Conservation (phyloP, 2,329 filamentous ascomycete species). For the Coniochaeta hoffmannii region DNA sequence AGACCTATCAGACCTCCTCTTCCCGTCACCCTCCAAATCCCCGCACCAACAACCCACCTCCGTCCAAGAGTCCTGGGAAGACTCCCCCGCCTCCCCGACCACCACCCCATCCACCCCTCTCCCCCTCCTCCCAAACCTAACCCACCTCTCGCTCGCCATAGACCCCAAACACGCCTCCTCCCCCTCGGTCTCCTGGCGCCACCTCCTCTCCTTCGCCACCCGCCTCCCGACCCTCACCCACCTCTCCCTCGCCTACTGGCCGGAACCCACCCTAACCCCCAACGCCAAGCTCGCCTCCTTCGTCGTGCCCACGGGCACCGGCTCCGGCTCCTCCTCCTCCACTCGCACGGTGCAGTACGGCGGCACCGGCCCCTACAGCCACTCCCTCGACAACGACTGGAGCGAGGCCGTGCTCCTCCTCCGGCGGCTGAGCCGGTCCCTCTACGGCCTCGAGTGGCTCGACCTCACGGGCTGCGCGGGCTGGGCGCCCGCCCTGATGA, state of each 20-base stretch:
- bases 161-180: slow-evolving; percentile 22
- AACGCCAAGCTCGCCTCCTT: slow-evolving; percentile 42
- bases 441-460: slow-evolving; percentile 53
- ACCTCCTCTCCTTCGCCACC: slow-evolving; percentile 45
- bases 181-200: slow-evolving; percentile 45
- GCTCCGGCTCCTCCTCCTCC: slow-evolving; percentile 10
- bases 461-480: slow-evolving; percentile 52
- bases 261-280: slow-evolving; percentile 49
- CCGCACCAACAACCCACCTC: background rate
- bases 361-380: slow-evolving; percentile 50
- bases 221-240: slow-evolving; percentile 50
- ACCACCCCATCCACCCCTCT: slow-evolving; percentile 21
- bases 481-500: slow-evolving; percentile 45
- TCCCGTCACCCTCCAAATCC: slow-evolving; percentile 22
- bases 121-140: slow-evolving; percentile 46
- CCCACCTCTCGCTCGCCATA: slow-evolving; percentile 52
- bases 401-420: slow-evolving; percentile 50
- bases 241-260: slow-evolving; percentile 56
- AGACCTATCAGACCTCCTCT: slow-evolving; percentile 44
- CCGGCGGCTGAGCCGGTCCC: slow-evolving; percentile 41
- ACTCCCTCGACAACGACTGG: slow-evolving; percentile 51
- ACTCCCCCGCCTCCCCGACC: slow-evolving; percentile 17
- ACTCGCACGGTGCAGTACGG: slow-evolving; percentile 39
- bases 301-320: slow-evolving; percentile 35
- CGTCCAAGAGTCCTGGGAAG: slow-evolving; percentile 51